A percentile compares a stretch with the other conserved stretches of the same genome.
These are phyloP conservation scores for Pyrenophora graminea DNA, from an alignment of 2,329 filamentous ascomycete genomes.

Conservation along the genomic window DNA sequence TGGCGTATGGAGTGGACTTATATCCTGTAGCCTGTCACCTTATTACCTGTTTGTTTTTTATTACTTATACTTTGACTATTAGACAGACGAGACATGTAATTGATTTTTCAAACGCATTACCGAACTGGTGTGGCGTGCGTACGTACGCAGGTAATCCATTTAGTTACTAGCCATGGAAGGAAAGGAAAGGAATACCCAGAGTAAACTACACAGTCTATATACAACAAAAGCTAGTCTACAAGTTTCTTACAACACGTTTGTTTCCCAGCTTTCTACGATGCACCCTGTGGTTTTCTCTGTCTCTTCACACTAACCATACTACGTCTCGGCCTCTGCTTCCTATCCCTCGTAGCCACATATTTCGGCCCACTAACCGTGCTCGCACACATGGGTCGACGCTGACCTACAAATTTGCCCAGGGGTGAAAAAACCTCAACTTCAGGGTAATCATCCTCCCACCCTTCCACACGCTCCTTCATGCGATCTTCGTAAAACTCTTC, in stretches of 20 bases:
- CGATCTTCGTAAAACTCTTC: slow-evolving; percentile 26
- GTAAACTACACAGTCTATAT: neutral
- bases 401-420: slow-evolving; percentile 76
- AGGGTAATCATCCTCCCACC: slow-evolving; percentile 57
- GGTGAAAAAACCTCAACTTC: slow-evolving; percentile 84
- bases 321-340: slow-evolving; percentile 63
- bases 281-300: slow-evolving; percentile 32
- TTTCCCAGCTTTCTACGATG: too few species aligned
- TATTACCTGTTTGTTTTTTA: too few species aligned
- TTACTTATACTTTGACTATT: too few species aligned
- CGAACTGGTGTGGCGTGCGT: neutral
- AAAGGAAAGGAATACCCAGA: neutral
- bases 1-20: too few species aligned
- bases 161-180: too few species aligned
- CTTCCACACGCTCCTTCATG: slow-evolving; percentile 17
- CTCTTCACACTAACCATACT: slow-evolving; percentile 64
- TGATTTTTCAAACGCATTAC: neutral
- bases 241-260: neutral
- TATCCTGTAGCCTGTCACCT: too few species aligned
- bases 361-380: slow-evolving; percentile 65
- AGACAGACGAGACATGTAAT: too few species aligned
- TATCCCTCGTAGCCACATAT: slow-evolving; percentile 54
- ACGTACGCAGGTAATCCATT: too few species aligned
- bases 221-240: neutral
- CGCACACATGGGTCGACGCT: slow-evolving; percentile 70